These are phyloP conservation scores for Russula compacta DNA, from an alignment of 768 basidiomycete genomes.

Conservation along the genomic window DNA sequence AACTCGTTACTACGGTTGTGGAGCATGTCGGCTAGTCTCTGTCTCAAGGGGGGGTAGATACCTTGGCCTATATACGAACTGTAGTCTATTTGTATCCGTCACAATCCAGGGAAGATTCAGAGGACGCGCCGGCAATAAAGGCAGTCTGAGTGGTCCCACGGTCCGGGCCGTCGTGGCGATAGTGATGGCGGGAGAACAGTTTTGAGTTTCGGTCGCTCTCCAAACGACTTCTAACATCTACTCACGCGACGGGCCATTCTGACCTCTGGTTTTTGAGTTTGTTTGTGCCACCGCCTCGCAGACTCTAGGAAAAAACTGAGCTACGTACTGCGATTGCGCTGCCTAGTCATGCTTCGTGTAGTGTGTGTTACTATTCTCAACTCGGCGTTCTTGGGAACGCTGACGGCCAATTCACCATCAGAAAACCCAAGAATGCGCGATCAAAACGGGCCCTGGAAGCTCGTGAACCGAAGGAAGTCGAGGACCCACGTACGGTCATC, in stretches of 20 bases:
- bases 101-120: not conserved
- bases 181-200: not conserved
- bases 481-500: constrained; percentile 78
- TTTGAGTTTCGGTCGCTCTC: not conserved
- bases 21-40: constrained; percentile 60
- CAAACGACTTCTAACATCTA: not conserved
- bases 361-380: constrained; percentile 3
- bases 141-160: too few relatives aligned
- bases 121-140: too few relatives aligned
- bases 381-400: not conserved
- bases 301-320: too few relatives aligned
- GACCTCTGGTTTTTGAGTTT: not conserved
- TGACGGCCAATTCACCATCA: constrained; percentile 21
- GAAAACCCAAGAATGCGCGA: constrained; percentile 93
- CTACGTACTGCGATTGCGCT: not conserved
- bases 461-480: constrained; percentile 81
- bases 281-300: not conserved
- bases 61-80: not conserved
- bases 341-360: constrained; percentile 14
- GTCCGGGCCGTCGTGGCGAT: not conserved
- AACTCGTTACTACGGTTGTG: constrained; percentile 79
- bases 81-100: not conserved
- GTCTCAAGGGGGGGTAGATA: not conserved
- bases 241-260: not conserved
- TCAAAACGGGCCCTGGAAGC: constrained; percentile 85